These are phyloP conservation scores for Coniochaeta prunicola DNA, from an alignment of 2,329 filamentous ascomycete genomes.

Conservation along the genomic window DNA sequence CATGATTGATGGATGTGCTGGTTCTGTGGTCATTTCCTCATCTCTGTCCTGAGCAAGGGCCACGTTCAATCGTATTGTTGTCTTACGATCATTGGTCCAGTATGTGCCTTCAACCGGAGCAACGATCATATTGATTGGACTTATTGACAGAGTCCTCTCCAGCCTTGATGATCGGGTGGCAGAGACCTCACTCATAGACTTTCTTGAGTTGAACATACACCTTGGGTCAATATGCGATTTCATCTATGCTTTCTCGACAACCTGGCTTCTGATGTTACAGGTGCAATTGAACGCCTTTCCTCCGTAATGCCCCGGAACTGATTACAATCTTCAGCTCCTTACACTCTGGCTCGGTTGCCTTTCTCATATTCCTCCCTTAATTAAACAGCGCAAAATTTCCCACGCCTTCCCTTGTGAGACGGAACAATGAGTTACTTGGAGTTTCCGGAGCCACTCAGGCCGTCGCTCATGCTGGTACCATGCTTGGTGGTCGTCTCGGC, in stretches of 20 bases:
- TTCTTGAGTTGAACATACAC: not conserved
- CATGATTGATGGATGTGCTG: not conserved
- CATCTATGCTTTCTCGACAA: not conserved
- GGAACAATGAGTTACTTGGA: no score
- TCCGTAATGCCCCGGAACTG: not conserved
- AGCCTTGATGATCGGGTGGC: not conserved
- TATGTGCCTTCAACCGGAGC: no score
- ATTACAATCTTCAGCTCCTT: not conserved
- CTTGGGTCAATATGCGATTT: not conserved
- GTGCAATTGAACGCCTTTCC: not conserved
- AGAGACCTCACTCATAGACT: not conserved
- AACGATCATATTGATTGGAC: no score
- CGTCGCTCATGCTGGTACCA: conserved; percentile 40
- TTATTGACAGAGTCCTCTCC: not conserved
- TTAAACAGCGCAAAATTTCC: not conserved
- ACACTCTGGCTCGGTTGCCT: not conserved
- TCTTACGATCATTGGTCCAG: no score
- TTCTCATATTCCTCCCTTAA: not conserved
- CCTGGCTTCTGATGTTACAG: conserved; percentile 8
- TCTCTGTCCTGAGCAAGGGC: no score
- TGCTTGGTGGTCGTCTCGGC: conserved; percentile 40
- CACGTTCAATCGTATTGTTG: no score
- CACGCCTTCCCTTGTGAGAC: not conserved
- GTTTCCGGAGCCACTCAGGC: conserved; percentile 20
- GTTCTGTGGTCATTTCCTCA: no score